These are phyloP conservation scores for Trichosanthes truncata DNA, from an alignment of 306 rosid genomes.

Conservation along the genomic window DNA sequence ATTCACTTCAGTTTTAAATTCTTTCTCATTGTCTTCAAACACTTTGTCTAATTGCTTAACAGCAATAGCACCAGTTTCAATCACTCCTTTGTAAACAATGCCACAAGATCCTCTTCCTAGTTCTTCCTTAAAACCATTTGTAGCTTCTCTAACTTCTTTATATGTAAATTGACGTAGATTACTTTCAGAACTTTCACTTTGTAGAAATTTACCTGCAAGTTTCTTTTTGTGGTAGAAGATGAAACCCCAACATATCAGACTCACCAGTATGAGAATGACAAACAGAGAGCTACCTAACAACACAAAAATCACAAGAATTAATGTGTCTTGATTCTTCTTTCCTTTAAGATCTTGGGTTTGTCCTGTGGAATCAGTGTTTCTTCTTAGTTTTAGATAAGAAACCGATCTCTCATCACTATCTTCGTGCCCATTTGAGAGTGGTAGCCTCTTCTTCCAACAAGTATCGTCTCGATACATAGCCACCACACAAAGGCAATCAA, in stretches of 20 bases:
- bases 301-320: background rate
- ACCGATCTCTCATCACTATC: background rate
- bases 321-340: background rate
- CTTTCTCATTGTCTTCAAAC: conserved; percentile 25
- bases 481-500: conserved; percentile 31
- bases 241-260: conserved; percentile 5
- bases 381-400: background rate
- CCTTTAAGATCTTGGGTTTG: background rate
- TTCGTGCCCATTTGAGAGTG: conserved; percentile 32
- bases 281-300: conserved; percentile 13
- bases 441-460: conserved; percentile 39
- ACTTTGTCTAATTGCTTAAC: conserved; percentile 32
- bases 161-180: conserved; percentile 19
- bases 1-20: conserved; percentile 14
- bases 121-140: conserved; percentile 21
- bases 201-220: background rate
- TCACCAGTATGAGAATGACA: background rate
- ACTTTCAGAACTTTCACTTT: background rate
- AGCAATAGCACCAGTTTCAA: conserved; percentile 23
- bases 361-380: background rate
- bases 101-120: conserved; percentile 32
- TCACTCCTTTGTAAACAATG: conserved; percentile 27
- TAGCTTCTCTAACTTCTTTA: conserved; percentile 25
- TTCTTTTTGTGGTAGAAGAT: conserved; percentile 7
- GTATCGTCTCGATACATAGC: background rate